phyloP scores from a whole-genome alignment of 1,284 basidiomycete species.

The Exsudoporus floridanus region DNA sequence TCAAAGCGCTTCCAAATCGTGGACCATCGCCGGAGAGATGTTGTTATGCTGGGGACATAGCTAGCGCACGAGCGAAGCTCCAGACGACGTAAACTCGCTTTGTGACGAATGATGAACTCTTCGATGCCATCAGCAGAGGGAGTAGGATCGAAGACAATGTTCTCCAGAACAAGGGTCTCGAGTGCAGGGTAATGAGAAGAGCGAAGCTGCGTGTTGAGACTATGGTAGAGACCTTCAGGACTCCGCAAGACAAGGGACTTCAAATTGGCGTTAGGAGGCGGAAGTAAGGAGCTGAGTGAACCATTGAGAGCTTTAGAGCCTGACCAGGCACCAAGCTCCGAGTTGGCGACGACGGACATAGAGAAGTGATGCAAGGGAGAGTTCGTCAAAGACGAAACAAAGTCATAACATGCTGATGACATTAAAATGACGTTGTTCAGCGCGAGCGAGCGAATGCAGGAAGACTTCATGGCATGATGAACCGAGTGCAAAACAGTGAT shows the following conservation, averaged over 20 bases:
- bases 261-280: constrained; percentile 20
- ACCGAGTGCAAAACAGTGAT: constrained; percentile 26
- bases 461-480: constrained; percentile 25
- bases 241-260: constrained; percentile 28
- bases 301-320: constrained; percentile 33
- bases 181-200: constrained; percentile 27
- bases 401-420: constrained; percentile 29
- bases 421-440: constrained; percentile 31
- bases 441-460: constrained; percentile 23
- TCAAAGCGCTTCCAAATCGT: constrained; percentile 29
- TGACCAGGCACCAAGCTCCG: constrained; percentile 32
- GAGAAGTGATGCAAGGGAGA: constrained; percentile 34
- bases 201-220: constrained; percentile 20
- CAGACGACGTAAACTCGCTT: constrained; percentile 21
- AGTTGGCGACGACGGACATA: constrained; percentile 32
- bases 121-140: constrained; percentile 25
- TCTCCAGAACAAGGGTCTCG: constrained; percentile 31
- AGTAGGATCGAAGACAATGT: constrained; percentile 31
- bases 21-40: constrained; percentile 26
- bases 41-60: constrained; percentile 16
- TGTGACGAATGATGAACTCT: constrained; percentile 34
- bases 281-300: constrained; percentile 28
- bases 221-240: constrained; percentile 33
- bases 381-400: constrained; percentile 25
- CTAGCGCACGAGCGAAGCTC: constrained; percentile 28